Conservation (phyloP, 257 asterid species). For the Cordia subcordata region DNA sequence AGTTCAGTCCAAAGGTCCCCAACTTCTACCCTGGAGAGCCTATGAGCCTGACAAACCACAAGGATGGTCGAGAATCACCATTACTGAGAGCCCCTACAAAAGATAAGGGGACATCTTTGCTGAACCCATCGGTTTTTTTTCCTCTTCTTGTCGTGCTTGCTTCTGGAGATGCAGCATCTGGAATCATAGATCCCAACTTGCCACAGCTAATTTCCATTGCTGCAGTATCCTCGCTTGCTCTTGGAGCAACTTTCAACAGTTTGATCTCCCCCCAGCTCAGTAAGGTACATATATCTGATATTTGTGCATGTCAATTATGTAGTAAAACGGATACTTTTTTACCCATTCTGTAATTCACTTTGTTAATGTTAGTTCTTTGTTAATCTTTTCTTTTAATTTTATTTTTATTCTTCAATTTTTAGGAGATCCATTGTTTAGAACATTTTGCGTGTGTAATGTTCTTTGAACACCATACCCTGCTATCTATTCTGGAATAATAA, state of each 20-base stretch:
- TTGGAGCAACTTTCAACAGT: slow-evolving; percentile 62
- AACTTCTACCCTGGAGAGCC: slow-evolving; percentile 90
- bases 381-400: no score
- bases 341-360: neutral
- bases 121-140: slow-evolving; percentile 62
- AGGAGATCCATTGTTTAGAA: no score
- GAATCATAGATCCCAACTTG: slow-evolving; percentile 78
- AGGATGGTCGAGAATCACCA: slow-evolving; percentile 78
- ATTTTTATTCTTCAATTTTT: no score
- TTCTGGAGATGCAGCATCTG: slow-evolving; percentile 90
- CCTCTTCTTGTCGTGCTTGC: slow-evolving; percentile 68
- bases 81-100: slow-evolving; percentile 76
- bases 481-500: no score
- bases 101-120: slow-evolving; percentile 40
- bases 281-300: slow-evolving; percentile 40
- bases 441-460: neutral
- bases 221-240: slow-evolving; percentile 64
- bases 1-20: slow-evolving; percentile 71
- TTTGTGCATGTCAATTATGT: neutral
- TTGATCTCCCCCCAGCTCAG: slow-evolving; percentile 63
- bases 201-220: slow-evolving; percentile 73
- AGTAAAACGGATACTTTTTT: neutral
- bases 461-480: neutral
- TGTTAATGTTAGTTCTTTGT: no score
- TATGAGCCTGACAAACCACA: slow-evolving; percentile 80